These are phyloP conservation scores for Luffa aegyptiaca DNA, from an alignment of 306 rosid genomes.

Conservation along the genomic window DNA sequence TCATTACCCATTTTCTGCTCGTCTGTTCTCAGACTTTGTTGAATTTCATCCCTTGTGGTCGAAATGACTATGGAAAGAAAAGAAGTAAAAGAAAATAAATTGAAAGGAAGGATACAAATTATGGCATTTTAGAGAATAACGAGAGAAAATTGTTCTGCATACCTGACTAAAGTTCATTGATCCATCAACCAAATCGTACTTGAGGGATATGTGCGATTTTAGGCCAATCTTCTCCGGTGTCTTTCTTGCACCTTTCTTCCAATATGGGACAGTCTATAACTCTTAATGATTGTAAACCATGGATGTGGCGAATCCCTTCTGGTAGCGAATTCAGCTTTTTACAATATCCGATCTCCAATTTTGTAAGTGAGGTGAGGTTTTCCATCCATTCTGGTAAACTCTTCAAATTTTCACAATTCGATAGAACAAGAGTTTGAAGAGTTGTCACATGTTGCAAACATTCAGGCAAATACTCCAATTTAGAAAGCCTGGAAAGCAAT, in stretches of 20 bases:
- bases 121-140: background rate
- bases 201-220: background rate
- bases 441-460: background rate
- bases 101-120: too few relatives aligned
- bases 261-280: background rate
- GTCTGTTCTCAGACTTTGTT: too few relatives aligned
- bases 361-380: background rate
- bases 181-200: background rate
- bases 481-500: fast-evolving
- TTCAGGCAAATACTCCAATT: background rate
- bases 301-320: background rate
- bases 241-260: background rate
- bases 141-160: background rate
- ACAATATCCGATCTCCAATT: background rate
- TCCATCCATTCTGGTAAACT: background rate
- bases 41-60: too few relatives aligned
- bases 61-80: too few relatives aligned
- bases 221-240: background rate
- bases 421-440: background rate
- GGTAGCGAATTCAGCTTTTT: background rate
- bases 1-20: too few relatives aligned
- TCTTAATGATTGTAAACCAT: background rate
- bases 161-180: background rate
- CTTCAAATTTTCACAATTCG: background rate
- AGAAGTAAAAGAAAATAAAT: too few relatives aligned